phyloP scores from a whole-genome alignment of 495 filamentous ascomycete genomes.

The Neurospora terricola region DNA sequence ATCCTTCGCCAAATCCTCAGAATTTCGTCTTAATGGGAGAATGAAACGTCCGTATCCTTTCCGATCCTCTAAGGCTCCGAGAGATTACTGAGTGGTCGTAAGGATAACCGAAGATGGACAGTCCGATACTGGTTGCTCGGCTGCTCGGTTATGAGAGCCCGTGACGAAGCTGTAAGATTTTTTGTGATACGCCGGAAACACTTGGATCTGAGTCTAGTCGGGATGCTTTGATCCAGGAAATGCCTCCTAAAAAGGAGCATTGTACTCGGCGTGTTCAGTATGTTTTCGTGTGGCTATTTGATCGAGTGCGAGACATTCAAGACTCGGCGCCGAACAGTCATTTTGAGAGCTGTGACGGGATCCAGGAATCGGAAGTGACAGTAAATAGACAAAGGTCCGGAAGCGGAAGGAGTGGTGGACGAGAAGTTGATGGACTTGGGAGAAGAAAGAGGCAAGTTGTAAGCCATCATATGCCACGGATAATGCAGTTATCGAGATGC shows the following conservation, averaged over 20 bases:
- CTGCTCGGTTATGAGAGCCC: neutral
- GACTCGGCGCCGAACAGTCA: neutral
- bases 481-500: neutral
- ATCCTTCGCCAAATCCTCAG: neutral
- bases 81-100: neutral
- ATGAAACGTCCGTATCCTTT: neutral
- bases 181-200: neutral
- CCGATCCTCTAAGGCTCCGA: neutral
- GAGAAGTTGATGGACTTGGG: neutral
- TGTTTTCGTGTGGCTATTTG: neutral
- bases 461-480: neutral
- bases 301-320: neutral
- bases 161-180: neutral
- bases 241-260: neutral
- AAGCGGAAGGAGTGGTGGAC: neutral
- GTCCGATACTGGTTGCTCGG: neutral
- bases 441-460: neutral
- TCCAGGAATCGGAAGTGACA: neutral
- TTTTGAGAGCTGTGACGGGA: neutral
- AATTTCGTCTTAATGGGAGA: neutral
- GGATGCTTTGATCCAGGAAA: neutral
- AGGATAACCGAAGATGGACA: neutral
- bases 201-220: neutral
- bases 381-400: neutral
- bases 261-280: neutral